These are phyloP conservation scores for Thelonectria discophora DNA, from an alignment of 2,329 filamentous ascomycete species.

Conservation along the genomic window DNA sequence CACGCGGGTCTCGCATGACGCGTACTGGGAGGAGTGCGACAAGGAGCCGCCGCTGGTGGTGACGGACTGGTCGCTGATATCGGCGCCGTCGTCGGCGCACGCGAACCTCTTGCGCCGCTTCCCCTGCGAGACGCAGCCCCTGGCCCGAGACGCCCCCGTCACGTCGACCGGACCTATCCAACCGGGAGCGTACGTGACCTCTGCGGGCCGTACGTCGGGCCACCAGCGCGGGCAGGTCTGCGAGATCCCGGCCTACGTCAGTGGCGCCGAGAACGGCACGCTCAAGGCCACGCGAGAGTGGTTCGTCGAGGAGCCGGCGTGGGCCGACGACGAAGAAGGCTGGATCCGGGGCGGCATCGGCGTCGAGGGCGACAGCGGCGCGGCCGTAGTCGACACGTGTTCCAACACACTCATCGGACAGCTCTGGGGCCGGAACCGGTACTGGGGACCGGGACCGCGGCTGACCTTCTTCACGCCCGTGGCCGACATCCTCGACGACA, in stretches of 20 bases:
- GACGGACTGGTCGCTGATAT: conserved; percentile 56
- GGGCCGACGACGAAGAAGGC: conserved; percentile 51
- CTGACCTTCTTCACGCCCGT: conserved; percentile 56
- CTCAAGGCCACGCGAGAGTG: conserved; percentile 55
- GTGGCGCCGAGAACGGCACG: conserved; percentile 51
- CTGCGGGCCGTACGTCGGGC: conserved; percentile 55
- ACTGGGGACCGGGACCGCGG: conserved; percentile 53
- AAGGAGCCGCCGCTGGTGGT: conserved; percentile 53
- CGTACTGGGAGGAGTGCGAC: conserved; percentile 55
- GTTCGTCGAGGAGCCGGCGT: conserved; percentile 54
- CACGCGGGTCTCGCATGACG: conserved; percentile 54
- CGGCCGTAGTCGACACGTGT: conserved; percentile 53
- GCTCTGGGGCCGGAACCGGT: conserved; percentile 56
- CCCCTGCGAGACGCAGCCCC: conserved; percentile 47
- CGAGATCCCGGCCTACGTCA: conserved; percentile 55
- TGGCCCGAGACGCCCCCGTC: conserved; percentile 46
- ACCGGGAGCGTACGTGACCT: conserved; percentile 50
- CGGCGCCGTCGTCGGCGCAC: conserved; percentile 43
- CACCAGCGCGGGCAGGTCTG: conserved; percentile 54
- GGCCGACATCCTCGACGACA: conserved; percentile 55
- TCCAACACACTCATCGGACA: conserved; percentile 52
- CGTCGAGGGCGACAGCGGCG: conserved; percentile 56
- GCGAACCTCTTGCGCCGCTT: conserved; percentile 55
- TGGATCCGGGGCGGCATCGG: conserved; percentile 59
- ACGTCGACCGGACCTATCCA: conserved; percentile 43